Evolutionary conservation across 1,284 basidiomycete genomes (phyloP), one percentile per base, ranked within the genome.

Genomic region (Wolfiporia cocos): DNA sequence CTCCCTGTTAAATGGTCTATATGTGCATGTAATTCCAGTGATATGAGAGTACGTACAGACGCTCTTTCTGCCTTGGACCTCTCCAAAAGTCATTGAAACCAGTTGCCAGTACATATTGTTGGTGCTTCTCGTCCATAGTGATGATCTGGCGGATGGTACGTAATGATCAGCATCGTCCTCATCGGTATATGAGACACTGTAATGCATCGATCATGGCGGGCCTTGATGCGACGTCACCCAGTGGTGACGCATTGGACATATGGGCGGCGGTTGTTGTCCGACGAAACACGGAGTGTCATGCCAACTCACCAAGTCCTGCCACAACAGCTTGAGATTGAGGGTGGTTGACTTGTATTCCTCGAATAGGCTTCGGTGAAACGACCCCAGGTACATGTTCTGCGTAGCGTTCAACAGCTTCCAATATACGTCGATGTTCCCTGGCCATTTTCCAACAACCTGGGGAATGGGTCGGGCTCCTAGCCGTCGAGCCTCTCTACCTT

Each of bases 381-480:
- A 74, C 30, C 74, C 67, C 7, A 81, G 63, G 53, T 86, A 85
- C 45, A 68, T 71, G 20, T 68, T 73, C 51, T 73, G 70, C 58
- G 76, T 73, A 1, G 73, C 70, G 19, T 65, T 65, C 52, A 73
- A 66, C 64, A 81, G 70, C 45, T 63, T 66, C 31, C 81, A 56
- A 42, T 85, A 65, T 29, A 86, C 57, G 55, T 86, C 83, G 48
- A 86, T 64, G 55, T 86, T 86, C 15, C 84, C 84, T 4, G 81
- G 81, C 78, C 80, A 83, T 62, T 71, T 76, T 5, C 83, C 83
- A 17, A 70, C 61, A n/a, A 84, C 74, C 20, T 69, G 63, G 3
- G 76, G 74, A 37, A 81, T 74, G 2, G 62, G 64, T 42, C 66
- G 64, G 2, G 76, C 78, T 7, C 71, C 71, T 19, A 79, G 57